Conservation (phyloP, 2,329 filamentous ascomycete species). For the Cordyceps fumosorosea region DNA sequence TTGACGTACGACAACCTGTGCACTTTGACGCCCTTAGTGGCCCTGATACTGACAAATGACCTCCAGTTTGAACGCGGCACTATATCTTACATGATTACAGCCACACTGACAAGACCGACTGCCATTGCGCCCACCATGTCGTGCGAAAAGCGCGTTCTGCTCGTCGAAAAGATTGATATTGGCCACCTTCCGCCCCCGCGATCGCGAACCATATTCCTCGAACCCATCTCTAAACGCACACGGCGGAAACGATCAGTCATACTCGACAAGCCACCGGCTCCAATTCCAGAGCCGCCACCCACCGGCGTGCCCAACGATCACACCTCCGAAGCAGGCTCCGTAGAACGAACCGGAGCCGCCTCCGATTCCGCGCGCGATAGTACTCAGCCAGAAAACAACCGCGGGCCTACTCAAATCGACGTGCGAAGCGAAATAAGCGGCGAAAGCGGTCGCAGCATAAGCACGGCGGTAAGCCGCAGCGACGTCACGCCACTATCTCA, state of each 20-base stretch:
- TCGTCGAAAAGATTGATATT: conserved; percentile 81
- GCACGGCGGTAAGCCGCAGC: conserved; percentile 52
- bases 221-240: conserved; percentile 70
- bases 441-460: conserved; percentile 62
- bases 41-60: not conserved
- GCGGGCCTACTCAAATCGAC: conserved; percentile 41
- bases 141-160: conserved; percentile 73
- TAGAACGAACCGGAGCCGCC: conserved; percentile 33
- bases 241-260: conserved; percentile 52
- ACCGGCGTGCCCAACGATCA: conserved; percentile 22
- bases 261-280: conserved; percentile 32
- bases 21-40: not conserved
- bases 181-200: conserved; percentile 67
- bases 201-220: conserved; percentile 76
- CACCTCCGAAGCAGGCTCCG: conserved; percentile 29
- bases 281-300: conserved; percentile 32
- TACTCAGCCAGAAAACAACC: conserved; percentile 28
- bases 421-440: conserved; percentile 63
- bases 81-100: conserved; percentile 84
- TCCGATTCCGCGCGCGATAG: conserved; percentile 35
- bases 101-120: conserved; percentile 82
- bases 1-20: conserved; percentile 64
- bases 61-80: conserved; percentile 87
- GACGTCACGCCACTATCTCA: conserved; percentile 32
- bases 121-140: conserved; percentile 74